Conservation (phyloP, 1,139 yeast species). For the Saccharomyces hybrid region DNA sequence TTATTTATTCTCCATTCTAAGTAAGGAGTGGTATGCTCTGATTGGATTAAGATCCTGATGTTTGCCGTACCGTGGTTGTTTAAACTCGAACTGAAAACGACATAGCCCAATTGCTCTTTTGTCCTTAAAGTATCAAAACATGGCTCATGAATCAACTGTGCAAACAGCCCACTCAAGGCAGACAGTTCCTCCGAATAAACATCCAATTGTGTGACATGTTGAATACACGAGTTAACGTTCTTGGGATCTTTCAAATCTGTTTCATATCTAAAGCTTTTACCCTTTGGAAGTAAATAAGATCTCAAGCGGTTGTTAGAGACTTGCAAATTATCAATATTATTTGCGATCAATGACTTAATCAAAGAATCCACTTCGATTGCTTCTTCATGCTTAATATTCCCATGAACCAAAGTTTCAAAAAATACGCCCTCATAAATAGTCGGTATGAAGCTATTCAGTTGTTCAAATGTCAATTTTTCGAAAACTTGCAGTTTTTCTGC, state of each 20-base stretch:
- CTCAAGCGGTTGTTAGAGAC: constrained; percentile 41
- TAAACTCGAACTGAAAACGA: constrained; percentile 73
- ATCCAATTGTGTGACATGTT: constrained; percentile 66
- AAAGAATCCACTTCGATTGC: constrained; percentile 45
- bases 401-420: constrained; percentile 68
- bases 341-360: constrained; percentile 31
- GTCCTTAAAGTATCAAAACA: constrained; percentile 85
- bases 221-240: constrained; percentile 80
- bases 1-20: constrained; percentile 70
- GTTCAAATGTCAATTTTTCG: constrained; percentile 42
- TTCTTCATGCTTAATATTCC: constrained; percentile 57
- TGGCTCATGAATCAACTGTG: constrained; percentile 75
- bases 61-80: constrained; percentile 70
- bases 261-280: constrained; percentile 44
- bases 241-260: constrained; percentile 51
- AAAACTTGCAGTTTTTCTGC: constrained; percentile 55
- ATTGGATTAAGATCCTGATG: constrained; percentile 72
- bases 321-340: constrained; percentile 20
- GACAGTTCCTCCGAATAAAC: constrained; percentile 34
- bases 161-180: constrained; percentile 56
- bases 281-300: constrained; percentile 43
- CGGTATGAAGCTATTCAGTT: constrained; percentile 43
- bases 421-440: constrained; percentile 41
- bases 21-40: constrained; percentile 69
- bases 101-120: constrained; percentile 84